Conservation (phyloP, 2,329 filamentous ascomycete species). For the Gyromitra esculenta region DNA sequence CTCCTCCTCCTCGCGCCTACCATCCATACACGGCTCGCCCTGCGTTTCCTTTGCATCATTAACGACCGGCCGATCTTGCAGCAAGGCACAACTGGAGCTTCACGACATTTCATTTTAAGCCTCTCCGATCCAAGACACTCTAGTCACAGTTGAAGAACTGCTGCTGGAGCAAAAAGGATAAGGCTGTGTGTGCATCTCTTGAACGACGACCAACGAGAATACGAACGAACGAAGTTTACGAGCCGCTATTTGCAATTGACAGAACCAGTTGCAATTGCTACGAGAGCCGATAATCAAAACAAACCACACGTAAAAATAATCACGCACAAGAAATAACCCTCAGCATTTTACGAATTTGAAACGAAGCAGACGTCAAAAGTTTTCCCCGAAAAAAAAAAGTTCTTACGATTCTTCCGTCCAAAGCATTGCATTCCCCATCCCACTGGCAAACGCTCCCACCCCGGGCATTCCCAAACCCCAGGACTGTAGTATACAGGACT, state of each 20-base stretch:
- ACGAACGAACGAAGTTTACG: conserved; percentile 54
- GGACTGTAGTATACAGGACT: conserved; percentile 50
- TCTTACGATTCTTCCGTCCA: conserved; percentile 47
- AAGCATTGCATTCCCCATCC: conserved; percentile 48
- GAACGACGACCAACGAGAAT: conserved; percentile 55
- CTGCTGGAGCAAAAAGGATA: conserved; percentile 53
- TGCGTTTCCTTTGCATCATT: conserved; percentile 54
- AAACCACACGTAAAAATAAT: conserved; percentile 49
- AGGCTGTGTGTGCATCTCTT: conserved; percentile 53
- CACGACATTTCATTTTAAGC: conserved; percentile 54
- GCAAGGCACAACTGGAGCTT: conserved; percentile 54
- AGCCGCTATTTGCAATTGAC: conserved; percentile 52
- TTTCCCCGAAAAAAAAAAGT: conserved; percentile 37
- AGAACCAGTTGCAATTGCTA: conserved; percentile 47
- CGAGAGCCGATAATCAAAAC: conserved; percentile 42
- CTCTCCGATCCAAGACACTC: conserved; percentile 54
- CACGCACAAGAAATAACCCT: conserved; percentile 46
- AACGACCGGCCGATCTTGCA: conserved; percentile 54
- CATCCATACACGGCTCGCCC: conserved; percentile 53
- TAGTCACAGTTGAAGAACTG: conserved; percentile 49
- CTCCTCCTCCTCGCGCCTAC: conserved; percentile 59
- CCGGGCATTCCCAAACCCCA: conserved; percentile 34
- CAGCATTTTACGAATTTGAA: conserved; percentile 54
- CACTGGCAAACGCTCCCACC: conserved; percentile 35
- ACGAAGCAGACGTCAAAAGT: conserved; percentile 52